Conservation (phyloP, 1,284 basidiomycete genomes). For the Apiotrichum sp. region DNA sequence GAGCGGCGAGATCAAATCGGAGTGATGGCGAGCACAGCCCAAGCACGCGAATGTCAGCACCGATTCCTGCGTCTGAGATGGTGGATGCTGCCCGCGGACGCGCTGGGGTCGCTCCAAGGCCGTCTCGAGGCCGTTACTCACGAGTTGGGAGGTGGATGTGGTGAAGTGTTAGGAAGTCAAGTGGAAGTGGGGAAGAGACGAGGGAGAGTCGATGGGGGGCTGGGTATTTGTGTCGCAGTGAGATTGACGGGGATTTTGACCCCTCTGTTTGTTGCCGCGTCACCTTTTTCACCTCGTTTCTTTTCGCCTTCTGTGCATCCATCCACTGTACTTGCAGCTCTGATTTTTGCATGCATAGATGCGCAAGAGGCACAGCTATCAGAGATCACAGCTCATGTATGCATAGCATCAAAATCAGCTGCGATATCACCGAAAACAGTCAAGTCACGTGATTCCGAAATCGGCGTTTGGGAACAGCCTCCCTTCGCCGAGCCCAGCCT, state of each 20-base stretch:
- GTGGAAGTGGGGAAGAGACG: slow-evolving; percentile 4
- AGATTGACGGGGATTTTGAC: not conserved
- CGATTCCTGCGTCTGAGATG: no score
- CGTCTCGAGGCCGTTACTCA: not conserved
- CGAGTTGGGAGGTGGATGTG: not conserved
- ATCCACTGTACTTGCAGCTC: not conserved
- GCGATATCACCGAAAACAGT: not conserved
- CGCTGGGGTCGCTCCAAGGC: not conserved
- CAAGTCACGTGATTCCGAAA: not conserved
- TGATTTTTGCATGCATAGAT: slow-evolving; percentile 1
- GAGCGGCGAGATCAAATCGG: not conserved
- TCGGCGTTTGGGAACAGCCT: not conserved
- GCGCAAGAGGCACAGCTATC: not conserved
- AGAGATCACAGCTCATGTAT: not conserved
- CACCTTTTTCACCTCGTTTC: not conserved
- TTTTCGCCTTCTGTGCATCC: not conserved
- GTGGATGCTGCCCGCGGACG: not conserved
- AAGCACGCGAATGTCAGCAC: no score
- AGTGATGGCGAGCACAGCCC: slow-evolving; percentile 4
- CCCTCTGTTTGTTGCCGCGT: slow-evolving; percentile 1
- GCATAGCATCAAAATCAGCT: not conserved
- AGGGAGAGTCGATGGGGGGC: not conserved
- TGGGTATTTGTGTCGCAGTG: slow-evolving; percentile 3
- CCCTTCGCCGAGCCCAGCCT: slow-evolving; percentile 3
- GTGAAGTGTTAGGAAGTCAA: not conserved